Conservation (phyloP, 495 filamentous ascomycete species). For the Penicillium manginii region DNA sequence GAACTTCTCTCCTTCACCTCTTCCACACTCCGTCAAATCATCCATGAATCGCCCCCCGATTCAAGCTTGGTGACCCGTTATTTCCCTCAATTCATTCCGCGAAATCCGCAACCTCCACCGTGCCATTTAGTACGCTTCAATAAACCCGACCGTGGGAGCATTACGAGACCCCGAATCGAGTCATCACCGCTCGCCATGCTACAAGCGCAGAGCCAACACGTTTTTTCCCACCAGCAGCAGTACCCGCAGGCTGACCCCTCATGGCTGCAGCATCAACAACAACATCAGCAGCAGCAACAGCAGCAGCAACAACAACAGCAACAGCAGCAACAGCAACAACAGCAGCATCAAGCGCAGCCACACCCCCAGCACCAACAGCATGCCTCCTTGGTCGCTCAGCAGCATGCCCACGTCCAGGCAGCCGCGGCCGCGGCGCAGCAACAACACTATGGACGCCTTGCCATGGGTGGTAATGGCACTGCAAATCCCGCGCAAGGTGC, state of each 20-base stretch:
- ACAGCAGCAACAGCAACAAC: constrained; percentile 61
- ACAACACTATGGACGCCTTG: constrained; percentile 79
- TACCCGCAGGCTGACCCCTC: constrained; percentile 75
- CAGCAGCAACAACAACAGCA: constrained; percentile 52
- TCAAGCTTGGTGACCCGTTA: constrained; percentile 30
- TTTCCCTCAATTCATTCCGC: constrained; percentile 12
- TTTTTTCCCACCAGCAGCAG: constrained; percentile 81
- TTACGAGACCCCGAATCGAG: constrained; percentile 38
- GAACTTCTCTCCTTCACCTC: constrained; percentile 25
- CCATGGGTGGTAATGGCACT: constrained; percentile 59
- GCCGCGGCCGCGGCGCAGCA: constrained; percentile 70
- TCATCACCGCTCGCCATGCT: constrained; percentile 49
- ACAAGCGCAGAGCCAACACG: constrained; percentile 59
- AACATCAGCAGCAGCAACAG: constrained; percentile 51
- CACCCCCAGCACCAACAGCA: constrained; percentile 54
- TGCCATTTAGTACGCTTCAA: constrained; percentile 20
- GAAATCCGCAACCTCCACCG: constrained; percentile 15
- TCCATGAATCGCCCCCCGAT: constrained; percentile 31
- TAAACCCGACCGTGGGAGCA: constrained; percentile 33
- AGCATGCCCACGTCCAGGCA: constrained; percentile 62
- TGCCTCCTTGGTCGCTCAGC: constrained; percentile 52
- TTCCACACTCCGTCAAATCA: constrained; percentile 19
- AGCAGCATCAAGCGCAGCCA: constrained; percentile 71
- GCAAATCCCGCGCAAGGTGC: constrained; percentile 43
- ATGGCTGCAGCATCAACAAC: constrained; percentile 72